Conservation (phyloP, 2,329 filamentous ascomycete genomes). For the Xylariaceae sp. region DNA sequence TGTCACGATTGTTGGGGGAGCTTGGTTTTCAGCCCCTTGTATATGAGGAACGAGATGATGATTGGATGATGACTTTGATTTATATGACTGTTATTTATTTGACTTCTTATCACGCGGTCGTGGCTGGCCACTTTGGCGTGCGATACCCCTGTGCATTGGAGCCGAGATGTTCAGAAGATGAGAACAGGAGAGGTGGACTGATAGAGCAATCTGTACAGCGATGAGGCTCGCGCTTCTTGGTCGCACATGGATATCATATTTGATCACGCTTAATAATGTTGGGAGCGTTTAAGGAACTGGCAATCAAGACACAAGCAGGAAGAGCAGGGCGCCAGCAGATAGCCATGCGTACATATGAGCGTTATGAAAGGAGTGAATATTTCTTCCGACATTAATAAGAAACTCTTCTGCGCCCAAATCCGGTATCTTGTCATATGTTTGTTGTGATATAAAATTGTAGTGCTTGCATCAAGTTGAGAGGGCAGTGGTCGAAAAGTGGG, state of each 20-base stretch:
- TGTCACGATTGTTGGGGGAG: constrained; percentile 11
- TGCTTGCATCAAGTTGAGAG: too few species aligned
- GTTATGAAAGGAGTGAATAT: too few species aligned
- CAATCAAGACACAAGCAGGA: too few species aligned
- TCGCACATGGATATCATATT: constrained; percentile 25
- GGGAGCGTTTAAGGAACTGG: too few species aligned
- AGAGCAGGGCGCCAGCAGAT: too few species aligned
- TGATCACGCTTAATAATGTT: too few species aligned
- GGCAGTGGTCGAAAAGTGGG: too few species aligned
- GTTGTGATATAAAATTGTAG: too few species aligned
- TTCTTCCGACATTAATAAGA: too few species aligned
- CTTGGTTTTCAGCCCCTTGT: constrained; percentile 21
- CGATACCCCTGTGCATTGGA: constrained; percentile 32
- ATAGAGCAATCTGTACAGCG: constrained; percentile 33
- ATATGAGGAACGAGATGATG: constrained; percentile 28
- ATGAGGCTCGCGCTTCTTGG: constrained; percentile 36
- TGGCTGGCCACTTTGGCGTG: constrained; percentile 32
- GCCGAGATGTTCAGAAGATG: constrained; percentile 30
- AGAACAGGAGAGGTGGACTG: constrained; percentile 31
- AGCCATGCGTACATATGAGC: too few species aligned
- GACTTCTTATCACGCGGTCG: constrained; percentile 28
- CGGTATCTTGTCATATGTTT: too few species aligned
- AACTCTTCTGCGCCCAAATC: too few species aligned
- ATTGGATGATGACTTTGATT: constrained; percentile 21
- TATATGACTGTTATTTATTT: constrained; percentile 16